phyloP scores from a whole-genome alignment of 306 rosid species.

The Casuarina glauca region DNA sequence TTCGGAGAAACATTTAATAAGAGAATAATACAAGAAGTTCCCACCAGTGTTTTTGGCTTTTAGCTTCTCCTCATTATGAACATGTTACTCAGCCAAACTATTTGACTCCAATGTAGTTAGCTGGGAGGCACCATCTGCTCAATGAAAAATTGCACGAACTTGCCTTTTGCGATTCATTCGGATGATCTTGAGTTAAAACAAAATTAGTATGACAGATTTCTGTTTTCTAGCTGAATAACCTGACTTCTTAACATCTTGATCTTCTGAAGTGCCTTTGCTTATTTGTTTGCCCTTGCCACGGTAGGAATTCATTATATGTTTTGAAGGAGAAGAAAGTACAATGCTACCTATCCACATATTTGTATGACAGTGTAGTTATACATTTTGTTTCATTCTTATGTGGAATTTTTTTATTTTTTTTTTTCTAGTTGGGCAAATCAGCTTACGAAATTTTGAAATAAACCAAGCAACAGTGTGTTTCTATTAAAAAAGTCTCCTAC shows the following conservation, averaged over 20 bases:
- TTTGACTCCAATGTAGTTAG: neutral
- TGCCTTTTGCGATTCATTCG: neutral
- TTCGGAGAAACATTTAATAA: neutral
- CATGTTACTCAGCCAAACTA: neutral
- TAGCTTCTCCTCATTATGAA: neutral
- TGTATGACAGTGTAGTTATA: neutral
- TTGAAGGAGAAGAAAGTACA: neutral
- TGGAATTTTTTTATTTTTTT: neutral
- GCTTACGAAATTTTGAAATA: neutral
- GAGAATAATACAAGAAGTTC: neutral
- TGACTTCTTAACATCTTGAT: neutral
- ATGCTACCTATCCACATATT: neutral
- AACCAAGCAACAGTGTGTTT: neutral
- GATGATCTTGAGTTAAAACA: neutral
- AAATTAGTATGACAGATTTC: neutral
- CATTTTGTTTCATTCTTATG: neutral
- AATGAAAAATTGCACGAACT: too few species aligned
- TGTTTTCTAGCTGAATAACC: too few species aligned
- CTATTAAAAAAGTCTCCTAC: neutral
- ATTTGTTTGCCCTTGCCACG: neutral
- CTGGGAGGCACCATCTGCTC: neutral
- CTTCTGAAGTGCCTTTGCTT: neutral
- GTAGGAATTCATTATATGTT: neutral
- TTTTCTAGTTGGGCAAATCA: neutral
- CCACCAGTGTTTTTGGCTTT: neutral